Base-by-base conservation (phyloP, 2,329 filamentous ascomycete species). In the Biscogniauxia mediterranea region DNA sequence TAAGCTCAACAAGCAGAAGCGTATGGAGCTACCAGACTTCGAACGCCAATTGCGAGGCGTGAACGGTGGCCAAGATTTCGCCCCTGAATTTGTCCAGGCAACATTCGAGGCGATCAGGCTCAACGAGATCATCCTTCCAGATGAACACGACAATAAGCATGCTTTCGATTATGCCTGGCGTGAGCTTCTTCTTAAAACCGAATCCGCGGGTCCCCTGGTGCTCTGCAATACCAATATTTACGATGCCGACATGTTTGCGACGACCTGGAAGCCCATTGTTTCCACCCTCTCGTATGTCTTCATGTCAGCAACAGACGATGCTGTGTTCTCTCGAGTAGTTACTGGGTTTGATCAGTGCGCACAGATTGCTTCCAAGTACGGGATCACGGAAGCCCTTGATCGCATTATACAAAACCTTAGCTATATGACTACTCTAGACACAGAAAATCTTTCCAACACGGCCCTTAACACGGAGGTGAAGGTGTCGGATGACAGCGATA, bases 141-240 rank as follows among this genome's bases (percentile, higher is more conserved):
- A 98, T 67, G 95, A 99, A 76, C 95, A 98, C 74, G 93, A 97
- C 73, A 97, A 97, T 75, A 91, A 94, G 74, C 90, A 97, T 77
- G 93, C 93, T 1, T 98, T 98, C 72, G 94, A 98, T 74, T 95
- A 96, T 76, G 94, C 95, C 1, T 99, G 95, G 95, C 94, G 94
- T 74, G 95, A 99, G 75, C 80, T 99, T 11, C 79, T 98, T 50
- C 79, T 93, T 65, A 98, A 98, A 78, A 89, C 93, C 0, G 88
- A 91, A 66, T 86, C 87, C 6, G 86, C 92, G 0, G 88, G 90
- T 1, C 85, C 89, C 56, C 81, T 98, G 52, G 79, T 90, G 38
- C 81, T 94, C 28, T 96, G 93, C 74, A 85, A 96, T 67, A 97
- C 94, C 4, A 98, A 97, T 72, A 88, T 96, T 49, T 99, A 92